Percentiles rank a stretch among this genome's conserved stretches.
Evolutionary conservation across 225 moss, liverwort and hornwort species (phyloP).

Genomic region (Takakia lepidozioides): DNA sequence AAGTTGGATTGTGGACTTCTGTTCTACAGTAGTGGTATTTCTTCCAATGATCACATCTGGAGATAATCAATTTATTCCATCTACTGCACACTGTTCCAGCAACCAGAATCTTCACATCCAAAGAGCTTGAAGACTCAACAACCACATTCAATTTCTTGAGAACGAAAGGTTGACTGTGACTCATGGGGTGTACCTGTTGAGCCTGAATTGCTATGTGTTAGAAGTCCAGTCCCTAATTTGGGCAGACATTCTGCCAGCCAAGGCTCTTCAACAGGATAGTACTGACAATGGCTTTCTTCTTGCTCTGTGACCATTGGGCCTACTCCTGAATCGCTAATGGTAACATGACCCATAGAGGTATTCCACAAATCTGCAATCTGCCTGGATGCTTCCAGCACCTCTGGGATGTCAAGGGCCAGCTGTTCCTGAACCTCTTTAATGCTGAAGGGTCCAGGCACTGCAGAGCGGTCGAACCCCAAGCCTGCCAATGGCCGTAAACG

Average conservation of each 20-base stretch:
- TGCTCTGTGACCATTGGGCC: constrained; percentile 1
- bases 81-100: too few species aligned
- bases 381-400: constrained; percentile 48
- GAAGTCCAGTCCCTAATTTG: too few species aligned
- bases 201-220: too few species aligned
- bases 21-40: too few species aligned
- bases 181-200: too few species aligned
- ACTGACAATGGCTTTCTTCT: constrained; percentile 10
- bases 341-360: constrained; percentile 8
- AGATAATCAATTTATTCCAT: too few species aligned
- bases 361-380: constrained; percentile 63
- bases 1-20: too few species aligned
- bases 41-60: too few species aligned
- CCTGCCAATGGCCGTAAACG: constrained; percentile 78
- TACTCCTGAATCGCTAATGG: not conserved
- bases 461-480: constrained; percentile 70
- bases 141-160: too few species aligned
- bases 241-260: constrained; percentile 32
- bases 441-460: constrained; percentile 66
- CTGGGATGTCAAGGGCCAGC: constrained; percentile 63
- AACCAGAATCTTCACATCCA: too few species aligned
- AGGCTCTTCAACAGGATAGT: constrained; percentile 54
- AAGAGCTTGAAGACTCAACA: too few species aligned
- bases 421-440: constrained; percentile 48
- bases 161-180: too few species aligned